Conservation (phyloP, 768 basidiomycete genomes). For the Trametes sanguinea region DNA sequence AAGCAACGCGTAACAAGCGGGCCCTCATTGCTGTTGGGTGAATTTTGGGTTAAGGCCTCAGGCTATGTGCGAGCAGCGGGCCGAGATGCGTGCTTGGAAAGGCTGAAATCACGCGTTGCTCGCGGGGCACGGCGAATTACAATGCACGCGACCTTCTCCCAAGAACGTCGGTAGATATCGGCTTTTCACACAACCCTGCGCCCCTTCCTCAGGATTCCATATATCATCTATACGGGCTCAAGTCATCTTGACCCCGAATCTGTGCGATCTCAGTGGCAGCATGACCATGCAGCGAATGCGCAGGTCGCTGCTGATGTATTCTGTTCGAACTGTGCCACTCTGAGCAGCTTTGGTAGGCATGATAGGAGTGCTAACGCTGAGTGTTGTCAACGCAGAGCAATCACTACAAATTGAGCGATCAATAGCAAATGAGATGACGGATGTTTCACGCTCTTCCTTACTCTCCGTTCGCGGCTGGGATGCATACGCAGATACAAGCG, state of each 20-base stretch:
- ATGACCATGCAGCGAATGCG: neutral
- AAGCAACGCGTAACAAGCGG: too few relatives aligned
- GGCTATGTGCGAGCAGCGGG: too few relatives aligned
- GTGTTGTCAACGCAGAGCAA: too few relatives aligned
- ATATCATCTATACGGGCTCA: neutral
- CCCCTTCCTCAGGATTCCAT: conserved; percentile 2
- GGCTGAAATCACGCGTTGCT: too few relatives aligned
- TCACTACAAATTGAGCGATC: too few relatives aligned
- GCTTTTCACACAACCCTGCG: neutral
- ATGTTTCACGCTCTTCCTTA: neutral
- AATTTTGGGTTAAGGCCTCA: too few relatives aligned
- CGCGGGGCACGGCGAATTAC: too few relatives aligned
- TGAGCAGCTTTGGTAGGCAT: too few relatives aligned
- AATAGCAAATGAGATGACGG: neutral
- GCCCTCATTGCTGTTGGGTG: too few relatives aligned
- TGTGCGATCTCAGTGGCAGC: conserved; percentile 9
- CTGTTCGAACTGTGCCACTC: neutral
- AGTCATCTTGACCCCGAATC: conserved; percentile 15
- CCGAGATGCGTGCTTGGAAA: too few relatives aligned
- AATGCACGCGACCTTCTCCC: neutral
- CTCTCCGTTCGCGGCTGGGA: neutral
- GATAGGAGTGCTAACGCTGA: too few relatives aligned
- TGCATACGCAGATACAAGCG: neutral
- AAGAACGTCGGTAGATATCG: neutral
- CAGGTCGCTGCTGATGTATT: neutral